Base-by-base conservation (phyloP, 331 rosid genomes). In the Telfairia occidentalis region DNA sequence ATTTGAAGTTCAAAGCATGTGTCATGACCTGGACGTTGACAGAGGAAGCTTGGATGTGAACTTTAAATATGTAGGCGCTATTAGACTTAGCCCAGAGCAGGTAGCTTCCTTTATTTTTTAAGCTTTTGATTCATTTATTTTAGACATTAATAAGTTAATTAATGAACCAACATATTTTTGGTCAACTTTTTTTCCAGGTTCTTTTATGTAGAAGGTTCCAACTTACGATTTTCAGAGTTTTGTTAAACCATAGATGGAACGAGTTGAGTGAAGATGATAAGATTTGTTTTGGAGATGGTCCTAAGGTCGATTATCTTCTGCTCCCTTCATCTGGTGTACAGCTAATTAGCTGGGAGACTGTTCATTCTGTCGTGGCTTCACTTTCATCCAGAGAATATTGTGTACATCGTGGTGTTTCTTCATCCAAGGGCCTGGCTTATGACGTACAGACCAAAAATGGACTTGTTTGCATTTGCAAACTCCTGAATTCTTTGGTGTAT, bases 241-340 rank as follows among this genome's bases (percentile, higher is more conserved):
- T 91, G 60, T 15, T 80, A 49, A 83, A 86, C 55, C 81, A 50
- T 64, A 72, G 84, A 24, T 75, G 46, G 63, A 23, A 55, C 26
- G 83, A 79, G 53, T 55, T 84, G 86, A 64, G 26, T 26, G 70
- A 75, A 32, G 76, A 45, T 11, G 79, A 74, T 24, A 80, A 78
- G 59, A 55, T 38, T 52, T 66, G 9, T 69, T 67, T 54, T 38
- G 78, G 81, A 78, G 91, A 79, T 77, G 76, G 77, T 81, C 53
- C 70, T 43, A 85, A 71, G 81, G 71, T 86, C 45, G 97, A 94
- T 80, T 91, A 84, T 80, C 94, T 94, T 79, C 78, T 94, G 83
- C 89, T 94, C 42, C 97, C 97, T 7, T 78, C 86, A 40, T 54
- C 55, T 24, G 58, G 43, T 5, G 58, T 48, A 37, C 49, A 50